Conservation (phyloP, 768 basidiomycete genomes). For the Pisolithus albus region DNA sequence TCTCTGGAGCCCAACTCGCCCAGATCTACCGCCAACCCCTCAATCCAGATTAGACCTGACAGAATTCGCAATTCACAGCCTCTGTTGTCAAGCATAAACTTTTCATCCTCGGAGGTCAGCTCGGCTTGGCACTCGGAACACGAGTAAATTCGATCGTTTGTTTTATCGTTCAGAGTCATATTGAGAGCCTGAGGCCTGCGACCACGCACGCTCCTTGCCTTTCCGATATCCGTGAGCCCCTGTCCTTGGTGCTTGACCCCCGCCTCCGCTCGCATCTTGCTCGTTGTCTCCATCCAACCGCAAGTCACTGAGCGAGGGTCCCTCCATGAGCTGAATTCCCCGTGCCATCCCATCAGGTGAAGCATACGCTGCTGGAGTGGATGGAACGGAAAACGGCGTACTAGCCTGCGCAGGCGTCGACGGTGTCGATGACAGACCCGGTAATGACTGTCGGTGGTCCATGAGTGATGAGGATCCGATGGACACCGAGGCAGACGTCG, state of each 20-base stretch:
- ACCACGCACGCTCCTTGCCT: constrained; percentile 1
- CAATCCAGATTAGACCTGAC: too few relatives aligned
- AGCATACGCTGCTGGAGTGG: constrained; percentile 22
- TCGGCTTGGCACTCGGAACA: too few relatives aligned
- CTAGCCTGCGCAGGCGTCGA: constrained; percentile 24
- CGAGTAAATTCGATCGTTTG: too few relatives aligned
- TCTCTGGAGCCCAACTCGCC: too few relatives aligned
- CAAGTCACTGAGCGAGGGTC: constrained; percentile 26
- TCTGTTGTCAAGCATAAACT: too few relatives aligned
- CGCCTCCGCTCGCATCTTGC: constrained; percentile 7
- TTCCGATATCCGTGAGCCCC: background rate
- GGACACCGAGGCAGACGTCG: background rate
- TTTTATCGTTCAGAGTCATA: background rate
- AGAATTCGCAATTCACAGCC: too few relatives aligned
- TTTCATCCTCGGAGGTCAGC: too few relatives aligned
- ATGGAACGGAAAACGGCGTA: constrained; percentile 24
- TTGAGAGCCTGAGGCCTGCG: constrained; percentile 1
- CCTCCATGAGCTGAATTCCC: constrained; percentile 20
- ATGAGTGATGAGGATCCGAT: constrained; percentile 2
- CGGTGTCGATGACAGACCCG: constrained; percentile 25
- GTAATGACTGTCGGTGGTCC: constrained; percentile 15
- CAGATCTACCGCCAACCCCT: too few relatives aligned
- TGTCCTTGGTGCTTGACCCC: constrained; percentile 16
- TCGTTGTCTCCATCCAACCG: constrained; percentile 18
- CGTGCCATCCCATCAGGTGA: constrained; percentile 21